Percentiles rank a stretch among this genome's conserved stretches.
phyloP scores from a whole-genome alignment of 2,329 filamentous ascomycete genomes.

The Trichoderma breve region DNA sequence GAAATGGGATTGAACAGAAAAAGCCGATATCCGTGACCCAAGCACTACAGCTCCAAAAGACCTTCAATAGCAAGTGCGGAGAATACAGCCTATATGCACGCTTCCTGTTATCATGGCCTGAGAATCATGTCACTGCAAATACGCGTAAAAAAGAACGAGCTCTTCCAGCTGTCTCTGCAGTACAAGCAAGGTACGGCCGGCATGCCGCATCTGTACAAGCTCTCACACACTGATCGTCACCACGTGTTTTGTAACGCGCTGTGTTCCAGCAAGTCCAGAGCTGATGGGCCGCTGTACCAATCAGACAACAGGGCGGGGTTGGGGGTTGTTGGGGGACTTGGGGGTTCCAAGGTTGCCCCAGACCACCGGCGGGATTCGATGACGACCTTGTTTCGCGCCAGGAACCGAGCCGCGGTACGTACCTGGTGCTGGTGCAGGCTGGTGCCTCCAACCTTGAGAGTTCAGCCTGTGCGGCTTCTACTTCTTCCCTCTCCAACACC shows the following conservation, averaged over 20 bases:
- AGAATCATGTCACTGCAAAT: neutral
- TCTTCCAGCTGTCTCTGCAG: neutral
- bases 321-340: neutral
- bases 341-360: conserved; percentile 13
- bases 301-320: conserved; percentile 9
- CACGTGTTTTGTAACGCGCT: conserved; percentile 7
- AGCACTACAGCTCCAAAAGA: neutral
- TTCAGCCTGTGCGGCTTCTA: neutral
- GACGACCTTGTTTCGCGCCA: conserved; percentile 18
- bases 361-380: conserved; percentile 14
- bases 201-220: neutral
- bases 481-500: conserved; percentile 3
- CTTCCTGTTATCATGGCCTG: neutral
- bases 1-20: neutral
- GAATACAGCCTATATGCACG: neutral
- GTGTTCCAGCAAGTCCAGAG: neutral
- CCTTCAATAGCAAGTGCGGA: neutral
- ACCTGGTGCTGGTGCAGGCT: neutral
- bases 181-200: neutral
- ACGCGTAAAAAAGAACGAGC: neutral
- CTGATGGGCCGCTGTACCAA: conserved; percentile 11
- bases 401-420: conserved; percentile 17
- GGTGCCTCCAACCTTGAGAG: neutral
- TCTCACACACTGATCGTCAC: neutral
- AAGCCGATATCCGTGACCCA: neutral